Base-by-base conservation (phyloP, 176 grass and related monocot genomes). In the Avena insularis region DNA sequence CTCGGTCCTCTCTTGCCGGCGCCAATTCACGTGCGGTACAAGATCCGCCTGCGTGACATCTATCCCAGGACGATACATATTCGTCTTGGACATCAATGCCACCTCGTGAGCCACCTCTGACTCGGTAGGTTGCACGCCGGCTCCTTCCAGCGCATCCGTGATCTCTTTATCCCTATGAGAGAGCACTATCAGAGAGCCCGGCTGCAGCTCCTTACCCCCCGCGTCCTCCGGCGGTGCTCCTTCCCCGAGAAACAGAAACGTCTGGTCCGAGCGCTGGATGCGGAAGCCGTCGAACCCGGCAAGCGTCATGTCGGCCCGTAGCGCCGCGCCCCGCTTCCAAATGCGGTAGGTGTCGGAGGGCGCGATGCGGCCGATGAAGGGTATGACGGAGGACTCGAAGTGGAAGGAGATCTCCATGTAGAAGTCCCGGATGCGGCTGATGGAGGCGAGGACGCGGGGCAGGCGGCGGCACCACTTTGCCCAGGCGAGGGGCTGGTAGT, bases 401-500 rank as follows among this genome's bases (percentile, higher is more conserved):
- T 99, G 94, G 89, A 99, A 99, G 71, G 92, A 91, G 90, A 99
- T 99, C 89, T 99, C 97, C 97, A 99, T 99, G 87, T 99, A 99
- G 82, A 96, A 96, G 84, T 99, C 92, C 0, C 87, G 87, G 85
- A 99, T 96, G 84, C 94, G 81, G 40, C 27, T 48, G 53, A 99
- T 83, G 61, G 90, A 93, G 29, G 97, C 92, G 31, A 99, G 93
- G 56, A 99, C 88, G 19, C 97, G 91, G 12, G 97, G 97, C 40
- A 99, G 90, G 4, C 97, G 38, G 8, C 94, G 93, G 87, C 97
- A 96, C 97, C 94, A 99, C 91, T 99, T 99, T 65, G 97, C 94
- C 97, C 97, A 99, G 1, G 97, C 97, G 31, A 94, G 92, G 21
- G 94, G 94, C 90, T 99, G 97, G 89, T 99, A 99, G 89, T 93